phyloP scores from a whole-genome alignment of 2,329 filamentous ascomycete genomes.

The Fusarium penzigii region DNA sequence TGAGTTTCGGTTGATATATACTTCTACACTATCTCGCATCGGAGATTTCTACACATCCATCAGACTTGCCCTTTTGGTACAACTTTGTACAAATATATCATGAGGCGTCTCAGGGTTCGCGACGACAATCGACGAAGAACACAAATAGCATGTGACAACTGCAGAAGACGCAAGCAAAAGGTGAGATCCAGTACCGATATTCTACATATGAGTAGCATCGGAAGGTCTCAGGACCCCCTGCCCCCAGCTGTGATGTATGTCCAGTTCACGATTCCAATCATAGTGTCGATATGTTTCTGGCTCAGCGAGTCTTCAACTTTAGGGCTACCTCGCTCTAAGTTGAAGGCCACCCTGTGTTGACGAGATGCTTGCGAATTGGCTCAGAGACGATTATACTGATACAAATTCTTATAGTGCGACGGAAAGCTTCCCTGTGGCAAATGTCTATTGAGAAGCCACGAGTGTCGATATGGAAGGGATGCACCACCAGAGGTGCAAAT shows the following conservation, averaged over 20 bases:
- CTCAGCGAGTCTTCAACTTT: too few species aligned
- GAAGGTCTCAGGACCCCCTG: too few species aligned
- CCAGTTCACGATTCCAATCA: too few species aligned
- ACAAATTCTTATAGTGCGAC: neutral
- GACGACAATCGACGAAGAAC: slow-evolving; percentile 64
- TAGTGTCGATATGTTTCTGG: too few species aligned
- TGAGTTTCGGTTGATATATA: neutral
- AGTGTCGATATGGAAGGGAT: neutral
- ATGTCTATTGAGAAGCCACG: neutral
- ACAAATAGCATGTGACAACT: slow-evolving; percentile 64
- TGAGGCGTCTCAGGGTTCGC: slow-evolving; percentile 58
- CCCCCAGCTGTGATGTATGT: too few species aligned
- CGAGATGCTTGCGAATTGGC: too few species aligned
- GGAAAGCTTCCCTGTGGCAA: neutral
- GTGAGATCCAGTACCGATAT: slow-evolving; percentile 39
- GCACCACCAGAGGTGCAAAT: neutral
- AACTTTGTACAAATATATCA: slow-evolving; percentile 20
- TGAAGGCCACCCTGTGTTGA: too few species aligned
- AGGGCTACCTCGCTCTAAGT: too few species aligned
- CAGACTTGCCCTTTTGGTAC: neutral
- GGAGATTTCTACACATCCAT: neutral
- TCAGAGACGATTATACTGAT: neutral
- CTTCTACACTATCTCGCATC: neutral
- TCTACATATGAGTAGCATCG: too few species aligned
- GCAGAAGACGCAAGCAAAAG: slow-evolving; percentile 69